A percentile compares a stretch with the other conserved stretches of the same genome.
Evolutionary conservation across 352 stramenopile genomes (phyloP).

Genomic region (Globisporangium orthogonon): DNA sequence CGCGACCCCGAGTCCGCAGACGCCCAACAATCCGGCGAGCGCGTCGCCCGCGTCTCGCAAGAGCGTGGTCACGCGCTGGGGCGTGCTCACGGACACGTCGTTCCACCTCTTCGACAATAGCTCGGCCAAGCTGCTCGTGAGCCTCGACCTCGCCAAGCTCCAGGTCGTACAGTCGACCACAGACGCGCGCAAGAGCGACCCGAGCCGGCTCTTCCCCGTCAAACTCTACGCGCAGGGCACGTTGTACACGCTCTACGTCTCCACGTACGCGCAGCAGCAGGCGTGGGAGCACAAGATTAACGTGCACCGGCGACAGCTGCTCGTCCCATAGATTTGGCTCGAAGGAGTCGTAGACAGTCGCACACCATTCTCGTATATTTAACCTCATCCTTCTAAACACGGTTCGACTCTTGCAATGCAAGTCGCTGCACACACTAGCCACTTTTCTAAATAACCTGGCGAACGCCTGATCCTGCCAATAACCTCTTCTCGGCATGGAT

Average conservation of each 20-base stretch:
- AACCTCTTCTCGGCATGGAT: no score
- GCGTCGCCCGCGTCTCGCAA: conserved; percentile 35
- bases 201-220: conserved; percentile 52
- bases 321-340: conserved; percentile 40
- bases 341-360: no score
- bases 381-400: neutral
- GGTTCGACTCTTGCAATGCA: no score
- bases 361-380: neutral
- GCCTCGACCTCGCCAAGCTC: conserved; percentile 72
- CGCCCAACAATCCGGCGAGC: conserved; percentile 30
- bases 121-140: conserved; percentile 59
- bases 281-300: conserved; percentile 81
- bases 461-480: no score
- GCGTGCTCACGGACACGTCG: conserved; percentile 72
- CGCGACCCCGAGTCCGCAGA: conserved; percentile 33
- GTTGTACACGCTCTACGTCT: conserved; percentile 73
- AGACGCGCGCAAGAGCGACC: conserved; percentile 34
- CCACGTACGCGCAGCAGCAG: conserved; percentile 70
- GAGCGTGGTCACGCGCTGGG: conserved; percentile 63
- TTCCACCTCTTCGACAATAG: conserved; percentile 78
- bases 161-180: conserved; percentile 60
- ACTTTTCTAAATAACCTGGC: no score
- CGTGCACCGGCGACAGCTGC: conserved; percentile 54
- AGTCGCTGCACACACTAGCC: no score
- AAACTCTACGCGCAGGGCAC: conserved; percentile 66